phyloP scores from a whole-genome alignment of 2,329 filamentous ascomycete species.

The Neofusicoccum sp. region DNA sequence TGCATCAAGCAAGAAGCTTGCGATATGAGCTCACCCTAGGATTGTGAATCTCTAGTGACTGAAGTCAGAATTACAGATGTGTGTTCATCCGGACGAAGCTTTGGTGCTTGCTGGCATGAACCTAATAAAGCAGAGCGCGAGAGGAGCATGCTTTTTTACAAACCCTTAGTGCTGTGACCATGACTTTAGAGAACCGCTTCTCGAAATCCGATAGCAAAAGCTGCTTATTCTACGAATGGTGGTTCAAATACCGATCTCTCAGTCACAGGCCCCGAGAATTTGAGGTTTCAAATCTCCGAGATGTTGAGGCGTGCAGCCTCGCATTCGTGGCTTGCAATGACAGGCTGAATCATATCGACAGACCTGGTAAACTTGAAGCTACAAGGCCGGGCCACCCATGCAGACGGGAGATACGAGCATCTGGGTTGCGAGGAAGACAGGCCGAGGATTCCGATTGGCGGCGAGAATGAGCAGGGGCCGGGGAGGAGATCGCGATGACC shows the following conservation, averaged over 20 bases:
- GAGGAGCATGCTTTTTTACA: neutral
- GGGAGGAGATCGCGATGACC: neutral
- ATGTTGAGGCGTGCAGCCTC: neutral
- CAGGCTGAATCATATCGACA: neutral
- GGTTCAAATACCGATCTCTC: too few relatives aligned
- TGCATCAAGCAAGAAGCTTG: too few relatives aligned
- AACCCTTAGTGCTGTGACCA: neutral
- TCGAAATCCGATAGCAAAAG: neutral
- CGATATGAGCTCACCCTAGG: too few relatives aligned
- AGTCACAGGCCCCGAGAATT: too few relatives aligned
- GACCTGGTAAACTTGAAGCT: neutral
- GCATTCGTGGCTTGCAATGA: neutral
- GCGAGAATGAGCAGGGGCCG: neutral
- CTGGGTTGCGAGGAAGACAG: neutral
- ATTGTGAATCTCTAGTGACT: too few relatives aligned
- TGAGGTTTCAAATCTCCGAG: neutral
- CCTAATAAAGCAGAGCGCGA: neutral
- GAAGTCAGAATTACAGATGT: neutral
- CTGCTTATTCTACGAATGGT: too few relatives aligned
- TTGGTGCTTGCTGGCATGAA: neutral
- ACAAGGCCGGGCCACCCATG: neutral
- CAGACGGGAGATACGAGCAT: neutral
- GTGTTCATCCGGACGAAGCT: neutral
- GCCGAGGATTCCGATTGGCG: slow-evolving; percentile 1
- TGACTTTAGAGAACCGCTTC: neutral